A percentile compares a stretch with the other conserved stretches of the same genome.
These are phyloP conservation scores for Torrubiella hemipterigena DNA, from an alignment of 2,329 filamentous ascomycete species.

Conservation along the genomic window DNA sequence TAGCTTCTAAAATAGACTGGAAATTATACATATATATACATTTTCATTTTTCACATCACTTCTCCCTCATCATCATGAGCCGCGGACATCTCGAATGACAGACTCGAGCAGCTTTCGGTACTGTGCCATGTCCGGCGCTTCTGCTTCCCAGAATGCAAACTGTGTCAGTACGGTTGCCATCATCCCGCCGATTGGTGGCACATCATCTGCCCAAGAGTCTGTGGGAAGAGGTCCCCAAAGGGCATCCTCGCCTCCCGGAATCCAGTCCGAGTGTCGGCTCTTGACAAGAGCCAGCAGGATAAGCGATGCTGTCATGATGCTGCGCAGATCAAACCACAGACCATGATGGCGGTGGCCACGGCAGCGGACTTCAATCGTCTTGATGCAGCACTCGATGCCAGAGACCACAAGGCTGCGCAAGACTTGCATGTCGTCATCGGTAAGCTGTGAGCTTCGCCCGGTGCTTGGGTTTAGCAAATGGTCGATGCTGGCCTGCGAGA, in stretches of 20 bases:
- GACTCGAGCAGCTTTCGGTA: conserved; percentile 8
- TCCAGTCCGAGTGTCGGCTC: conserved; percentile 10
- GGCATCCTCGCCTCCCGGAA: conserved; percentile 8
- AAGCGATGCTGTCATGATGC: conserved; percentile 10
- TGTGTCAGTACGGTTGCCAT: conserved; percentile 10
- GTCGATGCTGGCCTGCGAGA: neutral
- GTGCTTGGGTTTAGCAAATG: neutral
- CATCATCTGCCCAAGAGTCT: conserved; percentile 5
- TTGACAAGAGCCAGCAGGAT: conserved; percentile 10
- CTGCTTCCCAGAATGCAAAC: conserved; percentile 10
- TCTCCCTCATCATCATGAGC: too few species aligned
- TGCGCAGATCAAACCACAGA: conserved; percentile 13
- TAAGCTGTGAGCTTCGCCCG: conserved; percentile 5
- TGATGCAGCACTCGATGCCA: conserved; percentile 11
- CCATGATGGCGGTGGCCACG: conserved; percentile 13
- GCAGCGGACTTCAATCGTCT: conserved; percentile 11
- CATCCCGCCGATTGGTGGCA: conserved; percentile 8
- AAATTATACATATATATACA: neutral
- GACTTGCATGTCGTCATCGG: conserved; percentile 7
- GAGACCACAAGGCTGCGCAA: conserved; percentile 9
- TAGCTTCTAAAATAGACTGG: neutral
- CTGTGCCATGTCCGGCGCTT: conserved; percentile 8
- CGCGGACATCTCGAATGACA: conserved; percentile 8
- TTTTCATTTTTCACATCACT: too few species aligned
- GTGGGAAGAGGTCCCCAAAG: conserved; percentile 7